Evolutionary conservation across 106 monocot genomes (phyloP).

Genomic region (Iris macrosiphon): DNA sequence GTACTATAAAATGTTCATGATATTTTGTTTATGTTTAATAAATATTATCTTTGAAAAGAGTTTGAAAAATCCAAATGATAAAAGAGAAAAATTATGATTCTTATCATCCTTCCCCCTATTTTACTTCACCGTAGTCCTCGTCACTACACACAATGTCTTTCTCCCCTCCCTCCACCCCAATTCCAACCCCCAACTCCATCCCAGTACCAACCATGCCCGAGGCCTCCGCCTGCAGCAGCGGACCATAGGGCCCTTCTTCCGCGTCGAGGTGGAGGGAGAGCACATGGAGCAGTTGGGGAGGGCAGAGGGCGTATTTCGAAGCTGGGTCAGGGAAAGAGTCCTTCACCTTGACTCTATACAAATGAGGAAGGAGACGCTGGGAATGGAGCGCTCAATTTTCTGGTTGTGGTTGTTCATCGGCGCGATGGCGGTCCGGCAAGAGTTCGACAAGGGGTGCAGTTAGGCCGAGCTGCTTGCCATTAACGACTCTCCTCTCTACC

Average conservation of each 20-base stretch:
- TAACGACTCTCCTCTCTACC: slow-evolving; percentile 56
- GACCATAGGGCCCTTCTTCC: slow-evolving; percentile 57
- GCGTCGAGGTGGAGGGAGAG: slow-evolving; percentile 15
- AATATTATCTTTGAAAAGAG: too few species aligned
- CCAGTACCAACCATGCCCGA: slow-evolving; percentile 53
- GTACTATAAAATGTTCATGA: too few species aligned
- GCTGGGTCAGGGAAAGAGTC: slow-evolving; percentile 35
- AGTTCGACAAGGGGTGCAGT: slow-evolving; percentile 46
- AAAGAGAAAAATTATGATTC: too few species aligned
- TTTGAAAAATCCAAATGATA: too few species aligned
- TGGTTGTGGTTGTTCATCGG: slow-evolving; percentile 57
- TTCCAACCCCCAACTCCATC: background rate
- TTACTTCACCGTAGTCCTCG: too few species aligned
- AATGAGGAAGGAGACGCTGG: slow-evolving; percentile 44
- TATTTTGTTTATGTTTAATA: too few species aligned
- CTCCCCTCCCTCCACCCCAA: background rate
- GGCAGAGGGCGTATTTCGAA: slow-evolving; percentile 44
- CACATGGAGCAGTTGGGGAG: slow-evolving; percentile 31
- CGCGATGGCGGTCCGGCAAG: slow-evolving; percentile 47
- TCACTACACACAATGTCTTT: too few species aligned
- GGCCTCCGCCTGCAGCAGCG: slow-evolving; percentile 36
- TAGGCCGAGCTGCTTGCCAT: slow-evolving; percentile 66
- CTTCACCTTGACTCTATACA: slow-evolving; percentile 64
- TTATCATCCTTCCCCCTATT: too few species aligned
- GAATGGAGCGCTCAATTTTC: slow-evolving; percentile 51